phyloP scores from a whole-genome alignment of 345 rosid species.

The Microcos paniculata region DNA sequence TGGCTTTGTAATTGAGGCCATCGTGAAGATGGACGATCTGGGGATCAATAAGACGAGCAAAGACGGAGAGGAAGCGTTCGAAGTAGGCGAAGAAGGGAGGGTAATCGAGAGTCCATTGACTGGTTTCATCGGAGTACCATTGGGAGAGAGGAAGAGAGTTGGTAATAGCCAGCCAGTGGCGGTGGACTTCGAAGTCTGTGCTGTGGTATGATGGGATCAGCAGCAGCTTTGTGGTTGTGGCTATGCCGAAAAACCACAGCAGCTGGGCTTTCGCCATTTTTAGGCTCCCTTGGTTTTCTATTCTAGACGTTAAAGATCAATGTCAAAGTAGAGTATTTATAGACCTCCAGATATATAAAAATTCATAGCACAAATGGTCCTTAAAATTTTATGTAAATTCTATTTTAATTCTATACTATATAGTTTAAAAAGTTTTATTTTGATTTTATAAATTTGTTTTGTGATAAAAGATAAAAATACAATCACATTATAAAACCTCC shows the following conservation, averaged over 20 bases:
- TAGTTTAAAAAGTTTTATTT: too few relatives aligned
- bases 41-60: conserved; percentile 67
- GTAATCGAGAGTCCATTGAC: conserved; percentile 96
- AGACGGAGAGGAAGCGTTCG: conserved; percentile 53
- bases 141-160: conserved; percentile 70
- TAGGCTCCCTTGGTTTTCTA: background rate
- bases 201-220: conserved; percentile 78
- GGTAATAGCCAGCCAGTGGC: conserved; percentile 92
- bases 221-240: conserved; percentile 63
- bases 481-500: too few relatives aligned
- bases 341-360: too few relatives aligned
- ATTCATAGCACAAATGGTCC: too few relatives aligned
- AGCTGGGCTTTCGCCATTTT: conserved; percentile 15
- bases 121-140: conserved; percentile 89
- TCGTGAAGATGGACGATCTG: conserved; percentile 54
- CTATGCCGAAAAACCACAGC: conserved; percentile 60
- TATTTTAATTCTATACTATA: too few relatives aligned
- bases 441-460: too few relatives aligned
- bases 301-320: too few relatives aligned
- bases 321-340: too few relatives aligned
- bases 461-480: too few relatives aligned
- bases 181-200: conserved; percentile 94
- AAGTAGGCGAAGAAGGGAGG: conserved; percentile 82
- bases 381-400: too few relatives aligned
- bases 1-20: conserved; percentile 56